These are phyloP conservation scores for Neurospora intermedia DNA, from an alignment of 495 filamentous ascomycete genomes.

Conservation along the genomic window DNA sequence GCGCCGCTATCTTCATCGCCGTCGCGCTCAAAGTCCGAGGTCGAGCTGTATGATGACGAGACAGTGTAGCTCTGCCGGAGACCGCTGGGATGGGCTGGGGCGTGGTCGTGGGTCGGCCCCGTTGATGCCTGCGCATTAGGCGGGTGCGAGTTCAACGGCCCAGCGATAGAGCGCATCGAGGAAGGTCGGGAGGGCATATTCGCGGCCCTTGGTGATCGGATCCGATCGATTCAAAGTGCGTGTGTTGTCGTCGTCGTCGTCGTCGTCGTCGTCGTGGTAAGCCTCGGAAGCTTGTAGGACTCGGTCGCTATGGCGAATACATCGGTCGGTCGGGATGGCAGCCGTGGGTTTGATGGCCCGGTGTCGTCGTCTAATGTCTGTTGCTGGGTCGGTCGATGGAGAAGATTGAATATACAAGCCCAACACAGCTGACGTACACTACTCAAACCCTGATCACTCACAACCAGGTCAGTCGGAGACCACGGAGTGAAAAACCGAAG, in stretches of 20 bases:
- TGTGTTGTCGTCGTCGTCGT: not conserved
- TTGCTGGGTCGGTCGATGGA: no score
- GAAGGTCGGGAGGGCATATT: constrained; percentile 9
- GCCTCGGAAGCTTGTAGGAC: not conserved
- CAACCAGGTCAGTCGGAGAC: not conserved
- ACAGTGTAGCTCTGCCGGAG: constrained; percentile 35
- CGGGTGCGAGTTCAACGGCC: not conserved
- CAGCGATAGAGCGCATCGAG: not conserved
- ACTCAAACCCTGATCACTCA: not conserved
- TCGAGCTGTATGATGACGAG: constrained; percentile 19
- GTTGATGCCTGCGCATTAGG: not conserved
- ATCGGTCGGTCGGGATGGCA: not conserved
- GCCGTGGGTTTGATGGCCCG: not conserved
- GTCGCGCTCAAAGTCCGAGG: not conserved
- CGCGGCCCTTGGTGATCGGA: not conserved
- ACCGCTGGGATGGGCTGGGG: constrained; percentile 30
- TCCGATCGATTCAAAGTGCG: not conserved
- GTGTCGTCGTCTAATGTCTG: not conserved
- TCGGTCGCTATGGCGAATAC: not conserved
- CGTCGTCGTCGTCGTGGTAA: not conserved
- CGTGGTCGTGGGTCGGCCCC: constrained; percentile 16
- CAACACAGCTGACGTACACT: not conserved
- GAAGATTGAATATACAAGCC: not conserved
- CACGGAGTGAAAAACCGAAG: not conserved
- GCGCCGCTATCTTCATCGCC: constrained; percentile 12